phyloP scores from a whole-genome alignment of 73 alveolate species.

The Breviolum minutum region DNA sequence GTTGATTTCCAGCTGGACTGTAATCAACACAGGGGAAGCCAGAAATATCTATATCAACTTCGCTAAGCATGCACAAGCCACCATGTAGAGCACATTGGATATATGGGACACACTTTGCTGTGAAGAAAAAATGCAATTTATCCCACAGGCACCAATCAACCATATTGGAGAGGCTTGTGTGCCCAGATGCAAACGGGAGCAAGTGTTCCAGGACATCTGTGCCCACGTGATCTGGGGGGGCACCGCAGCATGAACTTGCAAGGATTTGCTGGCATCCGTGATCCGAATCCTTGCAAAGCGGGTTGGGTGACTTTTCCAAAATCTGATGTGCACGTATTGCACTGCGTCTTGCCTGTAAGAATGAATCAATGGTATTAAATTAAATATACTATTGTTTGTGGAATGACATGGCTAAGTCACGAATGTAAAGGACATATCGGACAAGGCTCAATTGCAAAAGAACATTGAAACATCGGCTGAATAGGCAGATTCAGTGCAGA shows the following conservation, averaged over 20 bases:
- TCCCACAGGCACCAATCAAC: not conserved
- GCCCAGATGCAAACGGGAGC: not conserved
- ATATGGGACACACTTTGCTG: too few species aligned
- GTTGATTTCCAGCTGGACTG: not conserved
- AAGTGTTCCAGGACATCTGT: not conserved
- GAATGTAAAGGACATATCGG: too few species aligned
- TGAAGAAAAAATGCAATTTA: not conserved
- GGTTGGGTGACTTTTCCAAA: too few species aligned
- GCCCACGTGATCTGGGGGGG: not conserved
- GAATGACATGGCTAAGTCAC: too few species aligned
- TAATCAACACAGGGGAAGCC: constrained; percentile 29
- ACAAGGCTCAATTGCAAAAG: not conserved
- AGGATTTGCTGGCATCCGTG: not conserved
- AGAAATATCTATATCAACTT: not conserved
- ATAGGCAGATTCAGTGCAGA: not conserved
- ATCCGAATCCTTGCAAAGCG: not conserved
- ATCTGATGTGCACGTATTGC: too few species aligned
- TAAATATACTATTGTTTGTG: too few species aligned
- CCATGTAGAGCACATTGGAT: not conserved
- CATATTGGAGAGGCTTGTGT: not conserved
- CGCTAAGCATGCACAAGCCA: not conserved
- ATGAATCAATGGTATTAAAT: not conserved
- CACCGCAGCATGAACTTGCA: not conserved
- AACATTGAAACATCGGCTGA: not conserved
- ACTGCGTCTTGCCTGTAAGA: too few species aligned